A percentile compares a stretch with the other conserved stretches of the same genome.
phyloP scores from a whole-genome alignment of 768 basidiomycete species.

The Agrocybe pediades region DNA sequence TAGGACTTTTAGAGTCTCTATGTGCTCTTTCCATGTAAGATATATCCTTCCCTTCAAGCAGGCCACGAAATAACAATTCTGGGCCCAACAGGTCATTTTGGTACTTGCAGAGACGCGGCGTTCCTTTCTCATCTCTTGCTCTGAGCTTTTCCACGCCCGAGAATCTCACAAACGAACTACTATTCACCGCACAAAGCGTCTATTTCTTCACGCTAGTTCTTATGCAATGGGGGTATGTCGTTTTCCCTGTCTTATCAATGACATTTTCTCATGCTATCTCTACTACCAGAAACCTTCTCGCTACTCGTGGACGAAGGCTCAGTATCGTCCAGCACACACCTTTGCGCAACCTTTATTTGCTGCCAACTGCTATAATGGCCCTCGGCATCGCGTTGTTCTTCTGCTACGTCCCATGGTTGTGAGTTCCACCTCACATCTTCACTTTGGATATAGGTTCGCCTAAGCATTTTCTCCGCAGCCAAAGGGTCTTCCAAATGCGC shows the following conservation, averaged over 20 bases:
- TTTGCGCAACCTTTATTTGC: conserved; percentile 39
- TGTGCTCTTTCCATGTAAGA: conserved; percentile 51
- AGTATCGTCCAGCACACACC: conserved; percentile 60
- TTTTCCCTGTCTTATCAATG: not conserved
- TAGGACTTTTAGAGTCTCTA: conserved; percentile 49
- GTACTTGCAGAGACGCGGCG: conserved; percentile 43
- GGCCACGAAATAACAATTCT: not conserved
- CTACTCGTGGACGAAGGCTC: conserved; percentile 55
- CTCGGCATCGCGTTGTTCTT: conserved; percentile 47
- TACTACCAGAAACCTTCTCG: conserved; percentile 46
- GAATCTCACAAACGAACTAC: conserved; percentile 37
- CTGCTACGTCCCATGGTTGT: conserved; percentile 42
- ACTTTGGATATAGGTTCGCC: not conserved
- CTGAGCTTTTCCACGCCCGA: conserved; percentile 39
- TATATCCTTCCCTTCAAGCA: not conserved
- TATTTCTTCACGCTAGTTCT: conserved; percentile 54
- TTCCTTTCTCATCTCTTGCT: conserved; percentile 48
- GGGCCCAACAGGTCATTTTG: conserved; percentile 25
- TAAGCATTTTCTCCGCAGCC: conserved; percentile 26
- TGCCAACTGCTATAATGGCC: conserved; percentile 46
- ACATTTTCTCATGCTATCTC: not conserved
- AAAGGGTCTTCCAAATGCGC: conserved; percentile 51
- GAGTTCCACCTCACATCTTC: conserved; percentile 5
- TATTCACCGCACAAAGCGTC: conserved; percentile 50
- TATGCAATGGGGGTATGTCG: conserved; percentile 53